A percentile compares a stretch with the other conserved stretches of the same genome.
These are phyloP conservation scores for Aspergillus latus DNA, from an alignment of 2,329 filamentous ascomycete genomes.

Conservation along the genomic window DNA sequence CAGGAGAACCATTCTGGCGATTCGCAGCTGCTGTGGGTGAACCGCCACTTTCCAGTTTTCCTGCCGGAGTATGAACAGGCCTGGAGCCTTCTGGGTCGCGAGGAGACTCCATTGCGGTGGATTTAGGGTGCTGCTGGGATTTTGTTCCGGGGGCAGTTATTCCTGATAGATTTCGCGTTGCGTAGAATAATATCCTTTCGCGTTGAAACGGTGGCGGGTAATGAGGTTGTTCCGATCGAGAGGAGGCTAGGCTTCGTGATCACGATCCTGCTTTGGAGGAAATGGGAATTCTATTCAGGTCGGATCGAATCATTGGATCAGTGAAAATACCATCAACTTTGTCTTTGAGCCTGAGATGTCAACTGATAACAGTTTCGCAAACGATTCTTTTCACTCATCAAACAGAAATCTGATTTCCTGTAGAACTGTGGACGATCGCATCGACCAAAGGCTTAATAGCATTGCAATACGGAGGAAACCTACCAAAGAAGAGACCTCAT, in stretches of 20 bases:
- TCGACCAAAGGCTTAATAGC: not conserved
- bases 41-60: not conserved
- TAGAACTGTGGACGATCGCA: not conserved
- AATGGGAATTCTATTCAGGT: slow-evolving; percentile 8
- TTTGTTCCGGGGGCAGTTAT: not conserved
- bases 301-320: not conserved
- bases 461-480: not conserved
- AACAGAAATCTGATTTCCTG: not conserved
- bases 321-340: not conserved
- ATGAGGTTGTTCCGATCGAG: slow-evolving; percentile 2
- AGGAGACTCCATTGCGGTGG: slow-evolving; percentile 5
- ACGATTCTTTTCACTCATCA: not conserved
- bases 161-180: not conserved
- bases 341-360: slow-evolving; percentile 1
- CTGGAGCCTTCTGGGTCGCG: not conserved
- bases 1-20: slow-evolving; percentile 16
- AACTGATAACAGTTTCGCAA: not conserved
- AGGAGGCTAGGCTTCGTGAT: slow-evolving; percentile 2
- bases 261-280: slow-evolving; percentile 3
- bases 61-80: not conserved
- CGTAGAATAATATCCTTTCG: not conserved
- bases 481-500: slow-evolving; percentile 9
- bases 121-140: not conserved
- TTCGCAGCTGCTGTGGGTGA: slow-evolving; percentile 4
- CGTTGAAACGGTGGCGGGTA: not conserved